Conservation (phyloP, 2,329 filamentous ascomycete species). For the Huntiella abstrusa region DNA sequence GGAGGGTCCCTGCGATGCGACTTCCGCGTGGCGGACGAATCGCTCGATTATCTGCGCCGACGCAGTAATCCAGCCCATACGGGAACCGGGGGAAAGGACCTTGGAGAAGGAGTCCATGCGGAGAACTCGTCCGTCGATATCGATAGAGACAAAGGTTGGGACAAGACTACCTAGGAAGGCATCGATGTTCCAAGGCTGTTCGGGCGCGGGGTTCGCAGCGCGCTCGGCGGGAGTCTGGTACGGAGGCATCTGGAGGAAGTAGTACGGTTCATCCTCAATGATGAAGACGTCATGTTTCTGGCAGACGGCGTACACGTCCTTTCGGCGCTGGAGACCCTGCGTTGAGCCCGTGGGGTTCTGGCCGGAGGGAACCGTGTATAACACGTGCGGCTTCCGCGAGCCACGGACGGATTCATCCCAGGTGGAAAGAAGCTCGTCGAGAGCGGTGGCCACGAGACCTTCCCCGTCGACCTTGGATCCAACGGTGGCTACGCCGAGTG, state of each 20-base stretch:
- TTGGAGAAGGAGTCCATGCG: constrained; percentile 90
- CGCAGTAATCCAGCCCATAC: constrained; percentile 77
- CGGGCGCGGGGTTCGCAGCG: constrained; percentile 38
- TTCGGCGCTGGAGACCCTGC: constrained; percentile 46
- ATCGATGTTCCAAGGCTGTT: constrained; percentile 25
- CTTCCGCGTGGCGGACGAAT: constrained; percentile 66
- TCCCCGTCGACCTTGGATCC: constrained; percentile 34
- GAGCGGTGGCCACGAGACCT: constrained; percentile 30
- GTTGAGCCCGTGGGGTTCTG: constrained; percentile 87
- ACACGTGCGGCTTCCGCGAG: constrained; percentile 31
- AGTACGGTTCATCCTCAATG: constrained; percentile 87
- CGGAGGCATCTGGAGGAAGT: constrained; percentile 75
- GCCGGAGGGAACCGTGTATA: constrained; percentile 51
- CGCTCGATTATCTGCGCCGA: constrained; percentile 69
- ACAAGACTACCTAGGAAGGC: constrained; percentile 57
- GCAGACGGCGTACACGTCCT: constrained; percentile 56
- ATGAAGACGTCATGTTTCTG: constrained; percentile 75
- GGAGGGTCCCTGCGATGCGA: constrained; percentile 65
- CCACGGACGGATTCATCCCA: constrained; percentile 30
- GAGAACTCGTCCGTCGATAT: constrained; percentile 72
- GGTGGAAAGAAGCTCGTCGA: constrained; percentile 30
- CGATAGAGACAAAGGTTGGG: constrained; percentile 43
- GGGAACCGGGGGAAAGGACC: constrained; percentile 64
- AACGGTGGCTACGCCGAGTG: constrained; percentile 32
- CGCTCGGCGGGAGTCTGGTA: constrained; percentile 48